Evolutionary conservation across 2,329 filamentous ascomycete genomes (phyloP).

Genomic region (Colletotrichum sp.): DNA sequence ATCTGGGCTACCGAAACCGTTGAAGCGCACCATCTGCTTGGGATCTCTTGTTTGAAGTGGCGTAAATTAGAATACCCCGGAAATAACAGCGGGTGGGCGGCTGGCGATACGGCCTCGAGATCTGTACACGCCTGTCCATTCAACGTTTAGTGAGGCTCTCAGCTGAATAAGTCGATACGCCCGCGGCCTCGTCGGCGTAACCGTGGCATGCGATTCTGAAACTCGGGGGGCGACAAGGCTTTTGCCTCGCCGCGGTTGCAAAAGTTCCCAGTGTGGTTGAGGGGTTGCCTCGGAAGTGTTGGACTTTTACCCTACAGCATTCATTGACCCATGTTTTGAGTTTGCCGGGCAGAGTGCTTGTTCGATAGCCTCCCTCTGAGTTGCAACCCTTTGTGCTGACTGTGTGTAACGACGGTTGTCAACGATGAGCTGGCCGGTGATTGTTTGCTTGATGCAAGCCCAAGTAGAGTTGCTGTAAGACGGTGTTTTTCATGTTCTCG

Average conservation of each 20-base stretch:
- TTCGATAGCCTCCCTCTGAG: background rate
- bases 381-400: background rate
- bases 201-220: background rate
- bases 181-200: background rate
- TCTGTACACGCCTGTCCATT: background rate
- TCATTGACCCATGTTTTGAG: background rate
- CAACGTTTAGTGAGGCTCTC: background rate
- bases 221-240: background rate
- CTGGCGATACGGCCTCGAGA: background rate
- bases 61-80: background rate
- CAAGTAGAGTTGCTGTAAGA: background rate
- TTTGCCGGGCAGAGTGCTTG: background rate
- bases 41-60: background rate
- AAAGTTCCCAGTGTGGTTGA: background rate
- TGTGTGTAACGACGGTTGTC: background rate
- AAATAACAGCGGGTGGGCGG: conserved; percentile 5
- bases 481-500: background rate
- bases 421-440: background rate
- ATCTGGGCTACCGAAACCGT: background rate
- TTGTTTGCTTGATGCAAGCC: background rate
- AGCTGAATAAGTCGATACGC: background rate
- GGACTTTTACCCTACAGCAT: background rate
- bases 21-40: background rate
- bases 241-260: conserved; percentile 1
- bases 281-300: background rate